A percentile compares a stretch with the other conserved stretches of the same genome.
phyloP scores from a whole-genome alignment of 129 eudicot species.

The Daucus carota region DNA sequence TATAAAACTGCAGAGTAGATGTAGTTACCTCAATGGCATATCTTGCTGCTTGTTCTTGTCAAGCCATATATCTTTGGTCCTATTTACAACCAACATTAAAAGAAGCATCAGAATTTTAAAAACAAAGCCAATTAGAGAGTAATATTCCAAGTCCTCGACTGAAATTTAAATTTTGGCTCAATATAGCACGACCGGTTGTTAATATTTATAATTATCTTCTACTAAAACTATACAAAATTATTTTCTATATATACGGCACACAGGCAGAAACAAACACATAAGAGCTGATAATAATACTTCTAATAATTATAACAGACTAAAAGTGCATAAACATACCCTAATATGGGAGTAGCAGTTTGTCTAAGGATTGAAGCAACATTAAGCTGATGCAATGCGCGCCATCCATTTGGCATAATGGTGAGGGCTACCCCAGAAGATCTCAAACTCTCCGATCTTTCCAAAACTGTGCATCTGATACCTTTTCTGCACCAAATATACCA shows the following conservation, averaged over 20 bases:
- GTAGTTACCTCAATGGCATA: constrained; percentile 25
- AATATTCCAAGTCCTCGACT: background rate
- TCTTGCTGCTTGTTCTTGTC: constrained; percentile 18
- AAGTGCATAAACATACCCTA: constrained; percentile 14
- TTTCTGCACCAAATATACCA: constrained; percentile 18
- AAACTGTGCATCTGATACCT: constrained; percentile 35
- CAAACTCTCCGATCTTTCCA: constrained; percentile 34
- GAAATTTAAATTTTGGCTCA: background rate
- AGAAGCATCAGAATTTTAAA: constrained; percentile 8
- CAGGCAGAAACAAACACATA: background rate
- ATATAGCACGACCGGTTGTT: background rate
- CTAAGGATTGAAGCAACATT: constrained; percentile 36
- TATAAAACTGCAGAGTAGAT: background rate
- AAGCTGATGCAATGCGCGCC: constrained; percentile 53
- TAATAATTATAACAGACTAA: background rate
- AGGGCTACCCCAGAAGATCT: constrained; percentile 35
- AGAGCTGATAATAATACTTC: background rate
- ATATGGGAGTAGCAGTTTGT: constrained; percentile 23
- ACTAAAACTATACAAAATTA: too few species aligned
- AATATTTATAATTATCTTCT: too few species aligned
- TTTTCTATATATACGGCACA: too few species aligned
- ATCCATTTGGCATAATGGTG: constrained; percentile 35
- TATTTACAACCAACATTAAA: constrained; percentile 1
- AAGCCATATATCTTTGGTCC: constrained; percentile 27
- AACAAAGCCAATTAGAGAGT: background rate